Evolutionary conservation across 176 grass and related monocot genomes (phyloP), one percentile per base, ranked within the genome.

Genomic region (Olyra latifolia): DNA sequence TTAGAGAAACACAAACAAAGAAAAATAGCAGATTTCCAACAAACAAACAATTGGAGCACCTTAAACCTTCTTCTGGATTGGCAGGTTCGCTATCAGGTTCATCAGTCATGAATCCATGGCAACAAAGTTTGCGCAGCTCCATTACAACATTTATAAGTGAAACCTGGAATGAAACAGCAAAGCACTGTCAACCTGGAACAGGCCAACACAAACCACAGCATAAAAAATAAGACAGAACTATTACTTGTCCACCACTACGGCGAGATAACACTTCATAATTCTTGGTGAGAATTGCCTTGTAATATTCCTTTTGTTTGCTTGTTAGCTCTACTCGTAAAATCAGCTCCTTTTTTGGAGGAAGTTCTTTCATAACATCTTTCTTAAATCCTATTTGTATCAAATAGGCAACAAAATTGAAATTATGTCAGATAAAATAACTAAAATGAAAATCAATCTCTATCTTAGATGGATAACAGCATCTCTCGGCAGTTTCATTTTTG

Each of bases 131-230:
- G 43, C 97, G 97, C 63, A 99, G 76, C 78, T 99, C 97, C 97
- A 99, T 99, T 73, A 96, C 97, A 91, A 99, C 97, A 80, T 99
- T 99, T 76, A 93, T 99, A 27, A 99, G 97, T 80, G 97, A 99
- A 74, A 93, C 89, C 97, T 99, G 58, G 38, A 95, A 35, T 55
- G 25, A 83, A 65, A 88, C 15, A 83, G 48, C 17, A 61, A 70
- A 76, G 17, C 61, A 80, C 71, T 88, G 41, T 76, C 63, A 84
- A 74, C 23, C 46, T 27, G 28, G 28, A 86, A 64, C 41, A 76
- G 17, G 20, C 23, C 24, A 0, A 47, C 38, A 70, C 47, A 75
- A 68, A 75, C 14, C 48, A 69, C 30, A 40, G 43, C 35, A 78
- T 42, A 25, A 76, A 80, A 88, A 64, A 58, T 57, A 67, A 85